phyloP scores from a whole-genome alignment of 345 rosid species.

The Turnera subulata region DNA sequence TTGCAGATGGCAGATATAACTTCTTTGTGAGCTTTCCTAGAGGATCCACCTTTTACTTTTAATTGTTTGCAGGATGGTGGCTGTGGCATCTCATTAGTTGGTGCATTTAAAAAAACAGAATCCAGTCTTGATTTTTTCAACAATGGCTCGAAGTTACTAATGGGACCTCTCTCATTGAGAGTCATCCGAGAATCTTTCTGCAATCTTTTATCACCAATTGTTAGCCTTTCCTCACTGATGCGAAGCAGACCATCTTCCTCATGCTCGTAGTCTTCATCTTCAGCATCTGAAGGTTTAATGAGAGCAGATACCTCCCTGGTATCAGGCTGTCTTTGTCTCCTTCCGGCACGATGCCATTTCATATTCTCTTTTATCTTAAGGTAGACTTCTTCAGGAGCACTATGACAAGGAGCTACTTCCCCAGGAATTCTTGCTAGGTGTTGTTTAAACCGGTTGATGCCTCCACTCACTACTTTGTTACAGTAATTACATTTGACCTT shows the following conservation, averaged over 20 bases:
- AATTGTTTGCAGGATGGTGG: constrained; percentile 35
- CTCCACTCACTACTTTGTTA: constrained; percentile 68
- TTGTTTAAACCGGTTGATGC: constrained; percentile 77
- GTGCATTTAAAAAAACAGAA: constrained; percentile 38
- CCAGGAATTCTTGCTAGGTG: constrained; percentile 83
- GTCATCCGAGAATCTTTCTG: constrained; percentile 40
- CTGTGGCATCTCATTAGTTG: constrained; percentile 34
- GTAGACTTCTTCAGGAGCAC: constrained; percentile 68
- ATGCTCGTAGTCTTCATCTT: constrained; percentile 50
- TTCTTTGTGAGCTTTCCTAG: constrained; percentile 42
- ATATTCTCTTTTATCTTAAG: constrained; percentile 69
- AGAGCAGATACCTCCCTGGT: constrained; percentile 38
- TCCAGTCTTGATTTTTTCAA: constrained; percentile 48
- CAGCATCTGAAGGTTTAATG: constrained; percentile 46
- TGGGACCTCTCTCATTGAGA: constrained; percentile 37
- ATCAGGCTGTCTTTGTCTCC: constrained; percentile 53
- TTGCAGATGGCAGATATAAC: constrained; percentile 50
- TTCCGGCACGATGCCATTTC: constrained; percentile 78
- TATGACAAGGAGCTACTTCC: constrained; percentile 66
- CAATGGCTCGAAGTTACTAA: constrained; percentile 39
- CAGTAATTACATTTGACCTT: constrained; percentile 72
- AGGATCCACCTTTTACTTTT: constrained; percentile 25
- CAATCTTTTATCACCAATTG: constrained; percentile 47
- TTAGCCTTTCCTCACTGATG: constrained; percentile 34
- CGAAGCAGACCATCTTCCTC: constrained; percentile 37